Evolutionary conservation across 2,329 filamentous ascomycete genomes (phyloP).

Genomic region (Xylariaceae sp.): DNA sequence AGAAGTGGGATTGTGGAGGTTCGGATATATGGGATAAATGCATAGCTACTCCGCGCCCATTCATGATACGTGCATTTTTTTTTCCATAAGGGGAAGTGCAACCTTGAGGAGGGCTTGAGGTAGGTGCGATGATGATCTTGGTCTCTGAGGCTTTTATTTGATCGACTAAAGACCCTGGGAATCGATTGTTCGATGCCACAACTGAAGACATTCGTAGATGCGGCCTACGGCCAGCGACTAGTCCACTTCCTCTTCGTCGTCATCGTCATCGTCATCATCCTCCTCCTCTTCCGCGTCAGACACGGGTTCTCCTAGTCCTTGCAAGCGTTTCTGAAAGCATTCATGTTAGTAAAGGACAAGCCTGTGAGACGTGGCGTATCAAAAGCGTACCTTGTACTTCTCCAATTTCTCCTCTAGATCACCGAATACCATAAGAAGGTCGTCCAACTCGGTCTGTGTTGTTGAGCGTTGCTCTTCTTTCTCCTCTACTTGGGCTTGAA

Average conservation of each 20-base stretch:
- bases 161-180: neutral
- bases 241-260: slow-evolving; percentile 31
- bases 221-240: slow-evolving; percentile 10
- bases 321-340: slow-evolving; percentile 51
- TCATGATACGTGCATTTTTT: slow-evolving; percentile 14
- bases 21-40: slow-evolving; percentile 15
- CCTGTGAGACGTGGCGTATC: too few relatives aligned
- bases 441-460: slow-evolving; percentile 71
- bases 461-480: slow-evolving; percentile 61
- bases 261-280: slow-evolving; percentile 50
- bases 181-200: neutral
- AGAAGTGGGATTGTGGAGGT: slow-evolving; percentile 23
- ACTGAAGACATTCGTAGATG: neutral
- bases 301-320: slow-evolving; percentile 63
- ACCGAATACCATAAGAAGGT: slow-evolving; percentile 75
- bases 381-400: slow-evolving; percentile 63
- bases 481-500: slow-evolving; percentile 33
- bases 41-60: slow-evolving; percentile 11
- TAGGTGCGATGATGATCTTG: neutral
- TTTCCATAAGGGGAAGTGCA: neutral
- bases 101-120: neutral
- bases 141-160: neutral
- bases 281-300: slow-evolving; percentile 69
- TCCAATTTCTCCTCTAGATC: slow-evolving; percentile 74
- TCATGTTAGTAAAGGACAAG: neutral